phyloP scores from a whole-genome alignment of 164 flowering plant species.

The Paratinospora sagittata region DNA sequence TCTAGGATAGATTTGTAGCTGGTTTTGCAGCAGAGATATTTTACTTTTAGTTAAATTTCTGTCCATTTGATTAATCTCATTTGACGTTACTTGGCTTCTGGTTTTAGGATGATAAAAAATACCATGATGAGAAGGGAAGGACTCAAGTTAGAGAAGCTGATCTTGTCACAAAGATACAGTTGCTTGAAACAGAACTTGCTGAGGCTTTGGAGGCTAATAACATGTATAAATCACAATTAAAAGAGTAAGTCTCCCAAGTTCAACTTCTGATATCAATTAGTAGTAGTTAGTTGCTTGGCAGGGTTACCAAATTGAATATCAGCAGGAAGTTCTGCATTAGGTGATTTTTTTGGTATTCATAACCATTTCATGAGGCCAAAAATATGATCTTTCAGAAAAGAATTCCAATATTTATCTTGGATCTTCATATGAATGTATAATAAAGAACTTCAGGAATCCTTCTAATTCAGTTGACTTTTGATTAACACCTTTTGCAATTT shows the following conservation, averaged over 20 bases:
- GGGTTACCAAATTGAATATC: neutral
- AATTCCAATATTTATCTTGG: no score
- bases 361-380: neutral
- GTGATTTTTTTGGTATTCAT: neutral
- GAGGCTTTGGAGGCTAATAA: conserved; percentile 56
- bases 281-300: neutral
- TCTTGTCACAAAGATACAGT: conserved; percentile 31
- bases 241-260: conserved; percentile 31
- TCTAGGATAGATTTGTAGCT: neutral
- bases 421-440: neutral
- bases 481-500: neutral
- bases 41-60: neutral
- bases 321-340: neutral
- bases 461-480: neutral
- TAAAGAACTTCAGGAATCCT: neutral
- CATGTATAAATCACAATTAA: conserved; percentile 39
- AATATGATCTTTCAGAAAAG: no score
- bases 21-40: neutral
- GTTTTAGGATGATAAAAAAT: conserved; percentile 27
- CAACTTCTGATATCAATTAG: neutral
- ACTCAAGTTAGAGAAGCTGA: conserved; percentile 21
- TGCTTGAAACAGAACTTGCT: conserved; percentile 60
- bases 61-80: conserved; percentile 1
- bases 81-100: conserved; percentile 2
- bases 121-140: conserved; percentile 18